These are phyloP conservation scores for Mycena maculata DNA, from an alignment of 768 basidiomycete species.

Conservation along the genomic window DNA sequence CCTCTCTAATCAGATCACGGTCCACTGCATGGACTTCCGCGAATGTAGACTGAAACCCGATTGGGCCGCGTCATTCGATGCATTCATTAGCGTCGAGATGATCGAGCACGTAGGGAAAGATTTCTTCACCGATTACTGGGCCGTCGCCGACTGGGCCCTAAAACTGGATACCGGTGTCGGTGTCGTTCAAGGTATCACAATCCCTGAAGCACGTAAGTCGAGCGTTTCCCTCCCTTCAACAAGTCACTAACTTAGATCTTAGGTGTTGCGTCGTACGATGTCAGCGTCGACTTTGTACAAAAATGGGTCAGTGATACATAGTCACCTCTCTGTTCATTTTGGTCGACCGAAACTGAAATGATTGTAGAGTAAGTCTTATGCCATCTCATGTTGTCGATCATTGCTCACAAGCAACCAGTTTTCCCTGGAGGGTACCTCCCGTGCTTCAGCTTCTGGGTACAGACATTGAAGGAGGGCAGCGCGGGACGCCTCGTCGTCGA, in stretches of 20 bases:
- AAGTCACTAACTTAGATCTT: not conserved
- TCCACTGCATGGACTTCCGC: slow-evolving; percentile 67
- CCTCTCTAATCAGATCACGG: slow-evolving; percentile 52
- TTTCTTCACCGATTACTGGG: slow-evolving; percentile 61
- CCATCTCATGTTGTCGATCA: not conserved
- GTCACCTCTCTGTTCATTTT: too few species aligned
- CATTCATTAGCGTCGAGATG: slow-evolving; percentile 69
- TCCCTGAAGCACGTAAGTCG: slow-evolving; percentile 60
- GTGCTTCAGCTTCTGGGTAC: slow-evolving; percentile 56
- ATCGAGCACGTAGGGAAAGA: slow-evolving; percentile 66
- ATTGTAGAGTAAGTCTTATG: slow-evolving; percentile 15
- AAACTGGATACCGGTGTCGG: slow-evolving; percentile 59
- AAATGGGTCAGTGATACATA: slow-evolving; percentile 59
- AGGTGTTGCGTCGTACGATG: slow-evolving; percentile 51
- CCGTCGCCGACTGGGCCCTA: slow-evolving; percentile 60
- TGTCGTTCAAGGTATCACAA: slow-evolving; percentile 66
- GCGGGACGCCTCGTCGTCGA: slow-evolving; percentile 61
- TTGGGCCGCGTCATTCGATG: slow-evolving; percentile 63
- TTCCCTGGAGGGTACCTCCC: slow-evolving; percentile 71
- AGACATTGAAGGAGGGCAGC: slow-evolving; percentile 54
- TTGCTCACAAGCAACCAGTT: slow-evolving; percentile 44
- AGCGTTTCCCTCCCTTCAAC: not conserved
- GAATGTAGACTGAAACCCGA: slow-evolving; percentile 49
- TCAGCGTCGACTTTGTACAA: slow-evolving; percentile 64
- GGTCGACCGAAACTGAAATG: too few species aligned